Base-by-base conservation (phyloP, 1,284 basidiomycete genomes). In the Cystobasidium slooffiae region DNA sequence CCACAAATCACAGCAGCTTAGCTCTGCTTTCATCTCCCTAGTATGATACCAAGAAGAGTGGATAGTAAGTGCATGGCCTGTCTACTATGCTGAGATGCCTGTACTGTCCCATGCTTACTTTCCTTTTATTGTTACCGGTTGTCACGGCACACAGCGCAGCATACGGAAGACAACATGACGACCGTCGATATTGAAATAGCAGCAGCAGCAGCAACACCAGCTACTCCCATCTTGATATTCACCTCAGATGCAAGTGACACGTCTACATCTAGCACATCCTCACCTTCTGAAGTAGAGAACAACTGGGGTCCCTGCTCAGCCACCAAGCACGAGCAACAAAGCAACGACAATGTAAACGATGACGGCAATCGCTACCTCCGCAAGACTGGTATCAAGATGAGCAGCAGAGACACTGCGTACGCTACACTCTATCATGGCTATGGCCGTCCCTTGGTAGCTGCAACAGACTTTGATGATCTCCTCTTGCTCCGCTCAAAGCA, bases 401-500 rank as follows among this genome's bases (percentile, higher is more conserved):
- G 56, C 56, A 59, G 56, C 56, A 59, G 41, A n/a, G 56, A 59
- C 37, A 59, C 56, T 18, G 37, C 39, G n/a, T 16, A 41, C 31
- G 39, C 56, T 59, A 59, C 56, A 12, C 20, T 43, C 7, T 9
- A 59, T 39, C 56, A 59, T n/a, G 56, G 56, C 7, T 59, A 43
- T 59, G 39, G 56, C 14, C 31, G 39, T n/a, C 39, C 39, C 56
- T 37, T 20, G 24, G 18, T 14, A 7, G 6, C 31, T 59, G 56
- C 37, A 16, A 59, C 37, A 31, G 31, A 31, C 31, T 31, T 31
- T 31, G 31, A 31, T 31, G 31, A 31, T 5, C 31, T 31, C 31
- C 56, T 37, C 24, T 12, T 18, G 22, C 53, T 56, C 22, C 18
- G 6, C 24, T 37, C 22, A 56, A 22, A 56, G 20, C 14, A 3